Base-by-base conservation (phyloP, 2,329 filamentous ascomycete species). In the Atkinsonella hypoxylon region DNA sequence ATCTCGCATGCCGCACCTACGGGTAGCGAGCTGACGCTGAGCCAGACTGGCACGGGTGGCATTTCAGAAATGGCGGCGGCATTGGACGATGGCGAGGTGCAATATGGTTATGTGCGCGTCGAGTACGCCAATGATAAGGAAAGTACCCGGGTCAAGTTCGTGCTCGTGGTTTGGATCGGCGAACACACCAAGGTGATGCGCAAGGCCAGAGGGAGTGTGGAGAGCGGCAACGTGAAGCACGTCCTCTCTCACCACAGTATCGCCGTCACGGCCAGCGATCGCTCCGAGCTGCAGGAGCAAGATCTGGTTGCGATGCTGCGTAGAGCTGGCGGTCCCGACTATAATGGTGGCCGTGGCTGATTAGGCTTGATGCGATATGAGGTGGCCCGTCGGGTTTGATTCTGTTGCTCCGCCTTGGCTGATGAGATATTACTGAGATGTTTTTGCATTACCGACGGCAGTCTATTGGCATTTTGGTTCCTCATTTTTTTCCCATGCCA, bases 121-220 rank as follows among this genome's bases (percentile, higher is more conserved):
- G 80, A 85, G 70, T 80, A 86, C 64, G 81, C 81, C 62, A 86
- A 85, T 69, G 82, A 87, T 64, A 78, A 78, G 56, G 83, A 87
- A 70, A 79, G 74, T 67, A 81, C 71, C 61, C 72, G 83, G 38
- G 77, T 84, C 61, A 87, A 87, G 69, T 86, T 86, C 62, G 75
- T 71, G 46, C 72, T 87, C 46, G 68, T 85, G 32, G 74, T 84
- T 56, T 87, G 82, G 82, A 83, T 84, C 64, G 82, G 82, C 62
- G 72, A 76, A 64, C 63, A 68, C 53, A 82, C 81, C 1, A 79
- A 78, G 66, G 76, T 85, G 52, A 85, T 86, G 82, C 75, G 82
- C 57, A 84, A 83, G 65, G 82, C 82, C 10, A 75, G 82, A 57
- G 82, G 84, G 56, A 79, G 76, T 61, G 79, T 85, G 62, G 81